Conservation (phyloP, 2,329 filamentous ascomycete species). For the Paramyrothecium sp. region DNA sequence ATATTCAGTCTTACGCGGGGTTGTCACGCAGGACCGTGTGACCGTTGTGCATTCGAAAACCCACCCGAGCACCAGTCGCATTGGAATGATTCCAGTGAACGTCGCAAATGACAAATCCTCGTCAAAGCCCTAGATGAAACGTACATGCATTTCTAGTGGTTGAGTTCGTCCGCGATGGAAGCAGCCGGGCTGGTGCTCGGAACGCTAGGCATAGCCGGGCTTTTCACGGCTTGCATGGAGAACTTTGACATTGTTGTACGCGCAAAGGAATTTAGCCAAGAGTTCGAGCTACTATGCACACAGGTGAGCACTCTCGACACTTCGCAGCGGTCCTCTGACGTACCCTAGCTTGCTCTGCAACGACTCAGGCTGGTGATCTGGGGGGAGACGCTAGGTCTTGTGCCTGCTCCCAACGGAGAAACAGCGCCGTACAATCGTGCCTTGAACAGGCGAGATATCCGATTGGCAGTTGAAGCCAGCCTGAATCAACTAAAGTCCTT, state of each 20-base stretch:
- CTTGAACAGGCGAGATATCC: not conserved
- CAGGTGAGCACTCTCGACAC: no score
- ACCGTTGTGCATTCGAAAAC: no score
- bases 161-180: no score
- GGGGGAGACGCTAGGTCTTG: conserved; percentile 4
- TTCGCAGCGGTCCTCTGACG: no score
- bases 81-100: no score
- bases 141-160: no score
- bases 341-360: conserved; percentile 6
- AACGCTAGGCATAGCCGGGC: not conserved
- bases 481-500: not conserved
- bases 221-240: conserved; percentile 4
- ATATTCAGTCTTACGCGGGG: no score
- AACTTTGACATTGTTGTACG: conserved; percentile 7
- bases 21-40: no score
- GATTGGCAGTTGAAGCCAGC: not conserved
- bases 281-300: conserved; percentile 8
- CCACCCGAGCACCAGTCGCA: no score
- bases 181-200: not conserved
- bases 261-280: not conserved
- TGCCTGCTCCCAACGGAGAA: not conserved
- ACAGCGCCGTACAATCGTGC: not conserved
- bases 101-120: no score
- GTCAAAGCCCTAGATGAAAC: no score
- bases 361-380: conserved; percentile 1